A percentile compares a stretch with the other conserved stretches of the same genome.
Conservation (phyloP, 345 rosid genomes). For the Linum trigynum region DNA sequence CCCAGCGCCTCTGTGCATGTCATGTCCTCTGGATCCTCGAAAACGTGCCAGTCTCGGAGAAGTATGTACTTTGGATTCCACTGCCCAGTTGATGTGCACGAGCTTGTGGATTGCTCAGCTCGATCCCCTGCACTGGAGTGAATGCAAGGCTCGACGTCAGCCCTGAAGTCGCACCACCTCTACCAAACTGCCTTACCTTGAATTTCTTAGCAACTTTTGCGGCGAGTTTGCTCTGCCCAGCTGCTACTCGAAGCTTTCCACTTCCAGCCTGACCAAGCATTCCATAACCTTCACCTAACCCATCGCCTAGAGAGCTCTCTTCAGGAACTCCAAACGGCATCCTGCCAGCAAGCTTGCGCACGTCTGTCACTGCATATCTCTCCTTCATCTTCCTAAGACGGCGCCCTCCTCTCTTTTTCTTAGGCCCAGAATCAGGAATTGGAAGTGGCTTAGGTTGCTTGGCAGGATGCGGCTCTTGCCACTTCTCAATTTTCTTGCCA, state of each 20-base stretch:
- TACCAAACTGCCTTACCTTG: slow-evolving; percentile 66
- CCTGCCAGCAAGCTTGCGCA: slow-evolving; percentile 94
- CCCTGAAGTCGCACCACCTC: slow-evolving; percentile 88
- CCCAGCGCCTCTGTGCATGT: neutral
- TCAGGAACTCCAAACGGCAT: slow-evolving; percentile 95
- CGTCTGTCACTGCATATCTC: slow-evolving; percentile 90
- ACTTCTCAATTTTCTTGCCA: slow-evolving; percentile 81
- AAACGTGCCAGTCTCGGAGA: slow-evolving; percentile 86
- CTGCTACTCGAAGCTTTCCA: slow-evolving; percentile 81
- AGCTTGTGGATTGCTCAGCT: slow-evolving; percentile 81
- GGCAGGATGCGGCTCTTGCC: slow-evolving; percentile 98
- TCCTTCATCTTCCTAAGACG: slow-evolving; percentile 95
- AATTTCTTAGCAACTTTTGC: slow-evolving; percentile 92
- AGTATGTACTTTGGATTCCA: slow-evolving; percentile 90
- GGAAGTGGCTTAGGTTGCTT: slow-evolving; percentile 97
- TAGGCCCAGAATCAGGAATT: slow-evolving; percentile 95
- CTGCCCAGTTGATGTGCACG: slow-evolving; percentile 57
- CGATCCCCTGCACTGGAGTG: slow-evolving; percentile 96
- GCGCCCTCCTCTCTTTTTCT: slow-evolving; percentile 94
- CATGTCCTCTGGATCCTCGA: slow-evolving; percentile 75
- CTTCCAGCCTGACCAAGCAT: slow-evolving; percentile 99
- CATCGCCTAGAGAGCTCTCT: slow-evolving; percentile 97
- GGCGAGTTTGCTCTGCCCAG: slow-evolving; percentile 84
- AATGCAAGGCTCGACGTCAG: slow-evolving; percentile 87
- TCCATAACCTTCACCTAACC: slow-evolving; percentile 95